Percentiles rank a stretch among this genome's conserved stretches.
Conservation (phyloP, 2,329 filamentous ascomycete genomes). For the Cytospora schulzeri region DNA sequence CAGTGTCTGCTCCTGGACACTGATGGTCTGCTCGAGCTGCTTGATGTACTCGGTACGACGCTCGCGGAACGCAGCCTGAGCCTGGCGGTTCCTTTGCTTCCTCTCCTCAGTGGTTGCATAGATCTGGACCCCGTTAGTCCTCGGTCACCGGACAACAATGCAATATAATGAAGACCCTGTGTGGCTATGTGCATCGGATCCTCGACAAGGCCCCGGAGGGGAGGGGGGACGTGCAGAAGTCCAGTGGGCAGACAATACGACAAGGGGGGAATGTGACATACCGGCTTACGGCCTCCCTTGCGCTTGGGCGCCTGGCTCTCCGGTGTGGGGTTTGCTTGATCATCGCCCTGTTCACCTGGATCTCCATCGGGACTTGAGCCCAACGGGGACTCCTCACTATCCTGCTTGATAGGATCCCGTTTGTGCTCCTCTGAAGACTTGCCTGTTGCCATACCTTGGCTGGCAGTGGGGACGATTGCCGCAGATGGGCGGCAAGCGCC, state of each 20-base stretch:
- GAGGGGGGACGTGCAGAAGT: neutral
- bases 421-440: constrained; percentile 63
- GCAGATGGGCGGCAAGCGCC: constrained; percentile 45
- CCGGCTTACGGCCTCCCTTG: constrained; percentile 96
- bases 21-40: constrained; percentile 95
- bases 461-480: constrained; percentile 41
- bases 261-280: constrained; percentile 49
- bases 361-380: constrained; percentile 58
- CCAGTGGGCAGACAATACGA: neutral
- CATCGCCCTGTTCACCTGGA: constrained; percentile 43
- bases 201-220: neutral
- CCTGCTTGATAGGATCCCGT: constrained; percentile 58
- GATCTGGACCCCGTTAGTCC: constrained; percentile 59
- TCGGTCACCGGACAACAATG: constrained; percentile 21
- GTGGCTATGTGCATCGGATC: neutral
- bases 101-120: constrained; percentile 98
- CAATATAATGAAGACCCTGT: constrained; percentile 13
- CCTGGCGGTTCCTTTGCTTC: constrained; percentile 96
- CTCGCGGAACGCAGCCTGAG: constrained; percentile 95
- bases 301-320: constrained; percentile 77
- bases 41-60: constrained; percentile 99
- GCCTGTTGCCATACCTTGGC: constrained; percentile 61
- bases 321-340: constrained; percentile 44
- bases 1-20: constrained; percentile 92
- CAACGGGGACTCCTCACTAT: constrained; percentile 60